Conservation (phyloP, 805 yeast genomes). For the Komagataella phaffii region DNA sequence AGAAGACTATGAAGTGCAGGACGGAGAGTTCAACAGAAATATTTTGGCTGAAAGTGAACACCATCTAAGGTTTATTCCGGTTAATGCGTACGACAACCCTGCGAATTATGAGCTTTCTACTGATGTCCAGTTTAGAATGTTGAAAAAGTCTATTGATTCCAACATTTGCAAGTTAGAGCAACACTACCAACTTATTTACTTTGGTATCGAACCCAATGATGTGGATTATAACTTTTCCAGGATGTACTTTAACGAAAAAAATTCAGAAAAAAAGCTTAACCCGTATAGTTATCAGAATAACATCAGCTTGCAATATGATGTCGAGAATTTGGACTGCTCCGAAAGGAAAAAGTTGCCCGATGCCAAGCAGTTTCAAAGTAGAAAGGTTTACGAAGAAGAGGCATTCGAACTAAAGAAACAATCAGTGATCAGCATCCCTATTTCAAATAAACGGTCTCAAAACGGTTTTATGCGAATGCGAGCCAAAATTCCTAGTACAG, state of each 20-base stretch:
- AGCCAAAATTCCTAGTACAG: not conserved
- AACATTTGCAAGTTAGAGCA: not conserved
- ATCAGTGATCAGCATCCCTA: not conserved
- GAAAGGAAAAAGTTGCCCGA: not conserved
- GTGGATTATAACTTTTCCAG: not conserved
- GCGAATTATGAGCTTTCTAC: not conserved
- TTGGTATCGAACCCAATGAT: not conserved
- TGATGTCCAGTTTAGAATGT: not conserved
- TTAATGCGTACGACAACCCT: conserved; percentile 8
- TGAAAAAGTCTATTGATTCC: not conserved
- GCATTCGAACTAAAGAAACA: not conserved
- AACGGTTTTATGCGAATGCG: not conserved
- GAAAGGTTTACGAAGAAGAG: not conserved
- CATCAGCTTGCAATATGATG: not conserved
- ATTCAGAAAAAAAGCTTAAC: not conserved
- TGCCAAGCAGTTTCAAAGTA: not conserved
- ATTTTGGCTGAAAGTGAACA: conserved; percentile 11
- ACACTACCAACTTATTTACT: not conserved
- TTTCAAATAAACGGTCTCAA: not conserved
- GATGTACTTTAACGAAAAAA: not conserved
- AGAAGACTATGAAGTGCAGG: not conserved
- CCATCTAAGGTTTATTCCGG: conserved; percentile 14
- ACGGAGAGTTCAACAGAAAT: not conserved
- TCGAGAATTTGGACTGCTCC: not conserved
- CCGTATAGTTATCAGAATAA: not conserved